Evolutionary conservation across 2,329 filamentous ascomycete species (phyloP), one percentile per base, ranked within the genome.

Genomic region (Capronia epimyces): DNA sequence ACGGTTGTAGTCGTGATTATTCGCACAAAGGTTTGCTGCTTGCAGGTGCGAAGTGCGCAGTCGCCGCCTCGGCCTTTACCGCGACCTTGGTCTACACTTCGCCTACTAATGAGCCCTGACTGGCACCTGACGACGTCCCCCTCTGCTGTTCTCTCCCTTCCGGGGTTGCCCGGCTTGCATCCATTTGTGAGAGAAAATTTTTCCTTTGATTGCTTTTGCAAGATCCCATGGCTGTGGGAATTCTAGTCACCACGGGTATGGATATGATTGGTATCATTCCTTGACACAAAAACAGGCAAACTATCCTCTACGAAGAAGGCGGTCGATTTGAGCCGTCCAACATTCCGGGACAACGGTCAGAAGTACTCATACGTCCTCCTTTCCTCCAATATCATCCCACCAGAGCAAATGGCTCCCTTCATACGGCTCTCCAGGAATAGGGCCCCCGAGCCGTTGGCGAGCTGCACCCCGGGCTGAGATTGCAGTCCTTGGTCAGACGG

Each of bases 31-130:
- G n/a, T n/a, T 24, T 21, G 32, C n/a, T 39, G 22, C 29, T 46
- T 34, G 18, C 32, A 4, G 44, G 49, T 22, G 49, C 40, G 49
- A 52, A 52, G 36, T 44, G 44, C 49, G 44, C 21, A 20, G 36
- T 37, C 16, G 24, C 10, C 32, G 13, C 44, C 7, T 48, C 49
- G 49, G 49, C 44, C 49, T 43, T 47, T 31, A 12, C 44, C 43
- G 49, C 49, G 49, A 34, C 15, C 7, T 2, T 32, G 36, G 36
- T 20, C 20, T 24, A 32, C 29, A 32, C 29, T 32, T 27, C 10
- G 25, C 25, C 25, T 10, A 27, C 7, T n/a, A n/a, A n/a, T n/a
- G n/a, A n/a, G n/a, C n/a, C n/a, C n/a, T n/a, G 43, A 39, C n/a
- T 20, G 34, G 45, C 49, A 42, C 43, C 37, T 51, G 43, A 51